phyloP scores from a whole-genome alignment of 2,329 filamentous ascomycete genomes.

The Botryotinia narcissicola region DNA sequence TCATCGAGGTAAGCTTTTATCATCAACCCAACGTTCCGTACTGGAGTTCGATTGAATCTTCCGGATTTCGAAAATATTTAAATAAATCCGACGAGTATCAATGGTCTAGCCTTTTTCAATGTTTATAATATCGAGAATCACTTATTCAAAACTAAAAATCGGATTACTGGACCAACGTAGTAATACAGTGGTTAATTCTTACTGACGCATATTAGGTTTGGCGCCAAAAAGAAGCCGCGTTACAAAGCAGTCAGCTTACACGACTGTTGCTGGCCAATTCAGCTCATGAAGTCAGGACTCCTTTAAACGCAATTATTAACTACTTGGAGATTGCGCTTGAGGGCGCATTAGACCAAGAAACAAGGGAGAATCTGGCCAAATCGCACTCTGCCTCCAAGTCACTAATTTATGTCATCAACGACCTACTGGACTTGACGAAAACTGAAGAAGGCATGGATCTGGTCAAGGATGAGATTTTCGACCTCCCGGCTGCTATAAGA shows the following conservation, averaged over 20 bases:
- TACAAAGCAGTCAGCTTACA: constrained; percentile 80
- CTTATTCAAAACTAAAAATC: neutral
- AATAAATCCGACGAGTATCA: neutral
- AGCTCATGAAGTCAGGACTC: constrained; percentile 87
- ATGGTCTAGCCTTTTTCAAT: neutral
- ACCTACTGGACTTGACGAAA: constrained; percentile 83
- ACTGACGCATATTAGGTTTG: constrained; percentile 62
- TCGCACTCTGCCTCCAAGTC: constrained; percentile 92
- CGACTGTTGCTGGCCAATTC: constrained; percentile 79
- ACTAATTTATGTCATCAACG: constrained; percentile 90
- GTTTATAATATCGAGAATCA: neutral
- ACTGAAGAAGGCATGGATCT: constrained; percentile 77
- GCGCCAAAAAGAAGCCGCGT: constrained; percentile 81
- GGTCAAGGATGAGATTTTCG: constrained; percentile 77
- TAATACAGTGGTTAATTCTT: neutral
- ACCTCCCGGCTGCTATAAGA: constrained; percentile 66
- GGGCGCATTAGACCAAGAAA: constrained; percentile 74
- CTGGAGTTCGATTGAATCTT: neutral
- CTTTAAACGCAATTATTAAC: constrained; percentile 90
- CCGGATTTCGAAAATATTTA: neutral
- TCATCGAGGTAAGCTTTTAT: constrained; percentile 67
- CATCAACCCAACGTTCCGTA: neutral
- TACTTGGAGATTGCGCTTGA: constrained; percentile 90
- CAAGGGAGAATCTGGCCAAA: constrained; percentile 76
- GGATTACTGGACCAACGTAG: neutral